Evolutionary conservation across 225 moss, liverwort and hornwort species (phyloP).

Genomic region (Polytrichum formosum): DNA sequence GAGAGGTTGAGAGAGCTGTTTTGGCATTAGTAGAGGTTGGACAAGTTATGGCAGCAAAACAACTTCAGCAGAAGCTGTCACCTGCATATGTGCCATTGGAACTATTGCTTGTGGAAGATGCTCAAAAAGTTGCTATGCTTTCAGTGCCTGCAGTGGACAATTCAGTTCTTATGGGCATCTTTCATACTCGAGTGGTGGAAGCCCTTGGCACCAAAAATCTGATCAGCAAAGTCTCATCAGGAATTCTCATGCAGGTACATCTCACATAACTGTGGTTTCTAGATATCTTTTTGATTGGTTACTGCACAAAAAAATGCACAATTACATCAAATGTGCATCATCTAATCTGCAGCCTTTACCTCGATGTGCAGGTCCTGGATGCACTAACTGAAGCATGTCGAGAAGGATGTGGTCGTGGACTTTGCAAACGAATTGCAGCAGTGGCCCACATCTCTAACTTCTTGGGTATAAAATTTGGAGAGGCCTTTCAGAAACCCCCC

Average conservation of each 20-base stretch:
- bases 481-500: conserved; percentile 57
- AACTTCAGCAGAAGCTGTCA: conserved; percentile 63
- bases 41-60: conserved; percentile 67
- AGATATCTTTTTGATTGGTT: too few species aligned
- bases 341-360: background rate
- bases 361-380: conserved; percentile 35
- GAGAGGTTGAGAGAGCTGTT: conserved; percentile 60
- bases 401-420: conserved; percentile 58
- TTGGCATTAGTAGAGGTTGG: conserved; percentile 73
- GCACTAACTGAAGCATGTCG: conserved; percentile 46
- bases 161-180: conserved; percentile 29
- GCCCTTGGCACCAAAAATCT: conserved; percentile 34
- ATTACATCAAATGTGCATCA: too few species aligned
- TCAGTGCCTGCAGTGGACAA: conserved; percentile 30
- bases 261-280: too few species aligned
- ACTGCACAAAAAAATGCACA: too few species aligned
- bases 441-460: conserved; percentile 51
- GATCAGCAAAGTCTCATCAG: conserved; percentile 28
- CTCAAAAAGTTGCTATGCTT: conserved; percentile 47
- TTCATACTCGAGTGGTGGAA: conserved; percentile 40
- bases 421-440: conserved; percentile 63
- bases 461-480: conserved; percentile 49
- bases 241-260: conserved; percentile 35
- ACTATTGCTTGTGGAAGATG: conserved; percentile 58
- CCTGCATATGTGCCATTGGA: conserved; percentile 55